These are phyloP conservation scores for Talinum fruticosum DNA, from an alignment of 148 eudicot species.

Conservation along the genomic window DNA sequence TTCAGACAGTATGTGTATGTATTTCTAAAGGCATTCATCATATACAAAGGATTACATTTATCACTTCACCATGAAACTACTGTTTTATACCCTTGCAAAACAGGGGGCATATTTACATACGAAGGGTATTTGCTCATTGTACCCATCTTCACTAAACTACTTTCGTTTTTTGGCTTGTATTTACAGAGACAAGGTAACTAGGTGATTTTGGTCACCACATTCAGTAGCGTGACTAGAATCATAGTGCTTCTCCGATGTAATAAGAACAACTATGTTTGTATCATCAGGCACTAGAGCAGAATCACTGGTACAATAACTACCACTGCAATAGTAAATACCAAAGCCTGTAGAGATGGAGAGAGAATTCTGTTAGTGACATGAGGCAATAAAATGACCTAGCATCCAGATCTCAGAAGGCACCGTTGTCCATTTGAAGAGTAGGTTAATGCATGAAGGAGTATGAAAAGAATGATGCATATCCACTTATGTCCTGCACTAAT, in stretches of 20 bases:
- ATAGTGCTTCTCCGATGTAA: not conserved
- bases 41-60: not conserved
- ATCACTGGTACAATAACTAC: slow-evolving; percentile 37
- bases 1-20: no score
- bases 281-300: slow-evolving; percentile 26
- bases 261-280: not conserved
- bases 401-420: not conserved
- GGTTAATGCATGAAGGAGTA: not conserved
- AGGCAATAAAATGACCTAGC: not conserved
- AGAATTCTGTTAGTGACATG: not conserved
- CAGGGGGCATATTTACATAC: slow-evolving; percentile 7
- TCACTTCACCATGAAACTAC: not conserved
- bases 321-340: slow-evolving; percentile 39
- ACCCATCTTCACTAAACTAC: not conserved
- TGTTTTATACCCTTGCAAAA: not conserved
- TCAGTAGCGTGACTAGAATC: not conserved
- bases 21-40: not conserved
- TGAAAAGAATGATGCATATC: not conserved
- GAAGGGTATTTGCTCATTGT: not conserved
- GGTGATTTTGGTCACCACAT: not conserved
- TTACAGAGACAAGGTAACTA: not conserved
- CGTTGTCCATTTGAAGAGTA: not conserved
- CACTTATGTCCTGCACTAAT: not conserved
- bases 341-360: slow-evolving; percentile 39
- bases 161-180: not conserved